Evolutionary conservation across 1,284 basidiomycete genomes (phyloP).

Genomic region (Microbotryomycetes sp.): DNA sequence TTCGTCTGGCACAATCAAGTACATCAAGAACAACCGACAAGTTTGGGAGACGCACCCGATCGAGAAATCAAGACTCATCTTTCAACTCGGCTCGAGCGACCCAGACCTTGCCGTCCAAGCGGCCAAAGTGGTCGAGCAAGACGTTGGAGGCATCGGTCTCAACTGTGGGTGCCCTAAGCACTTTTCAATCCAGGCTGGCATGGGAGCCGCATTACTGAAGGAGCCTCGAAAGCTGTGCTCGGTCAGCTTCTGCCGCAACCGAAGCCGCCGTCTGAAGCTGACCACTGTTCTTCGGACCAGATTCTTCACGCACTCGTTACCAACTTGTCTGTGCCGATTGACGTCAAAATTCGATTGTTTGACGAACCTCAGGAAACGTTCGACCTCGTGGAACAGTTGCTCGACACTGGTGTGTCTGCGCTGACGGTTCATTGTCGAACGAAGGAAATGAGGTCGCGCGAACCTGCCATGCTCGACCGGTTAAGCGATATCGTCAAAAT

Average conservation of each 20-base stretch:
- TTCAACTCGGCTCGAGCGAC: conserved; percentile 84
- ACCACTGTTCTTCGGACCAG: conserved; percentile 40
- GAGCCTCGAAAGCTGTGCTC: conserved; percentile 81
- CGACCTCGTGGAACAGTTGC: conserved; percentile 74
- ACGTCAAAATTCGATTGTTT: conserved; percentile 85
- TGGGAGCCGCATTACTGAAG: conserved; percentile 91
- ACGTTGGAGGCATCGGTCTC: conserved; percentile 88
- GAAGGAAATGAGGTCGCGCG: conserved; percentile 78
- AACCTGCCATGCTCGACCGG: conserved; percentile 70
- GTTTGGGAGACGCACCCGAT: conserved; percentile 91
- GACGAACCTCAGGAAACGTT: conserved; percentile 62
- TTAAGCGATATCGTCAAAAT: conserved; percentile 67
- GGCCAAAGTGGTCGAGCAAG: conserved; percentile 73
- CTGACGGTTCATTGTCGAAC: conserved; percentile 95
- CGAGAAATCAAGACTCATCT: conserved; percentile 83
- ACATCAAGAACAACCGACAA: conserved; percentile 60
- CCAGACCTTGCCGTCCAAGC: conserved; percentile 87
- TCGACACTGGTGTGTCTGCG: conserved; percentile 77
- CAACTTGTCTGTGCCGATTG: conserved; percentile 72
- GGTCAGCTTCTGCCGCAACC: conserved; percentile 19
- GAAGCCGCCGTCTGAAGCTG: no score
- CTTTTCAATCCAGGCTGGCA: conserved; percentile 89
- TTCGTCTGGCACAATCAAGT: conserved; percentile 79
- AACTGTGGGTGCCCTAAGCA: conserved; percentile 67
- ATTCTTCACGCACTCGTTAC: conserved; percentile 70